Conservation (phyloP, 2,329 filamentous ascomycete species). For the Diaporthe sp. region DNA sequence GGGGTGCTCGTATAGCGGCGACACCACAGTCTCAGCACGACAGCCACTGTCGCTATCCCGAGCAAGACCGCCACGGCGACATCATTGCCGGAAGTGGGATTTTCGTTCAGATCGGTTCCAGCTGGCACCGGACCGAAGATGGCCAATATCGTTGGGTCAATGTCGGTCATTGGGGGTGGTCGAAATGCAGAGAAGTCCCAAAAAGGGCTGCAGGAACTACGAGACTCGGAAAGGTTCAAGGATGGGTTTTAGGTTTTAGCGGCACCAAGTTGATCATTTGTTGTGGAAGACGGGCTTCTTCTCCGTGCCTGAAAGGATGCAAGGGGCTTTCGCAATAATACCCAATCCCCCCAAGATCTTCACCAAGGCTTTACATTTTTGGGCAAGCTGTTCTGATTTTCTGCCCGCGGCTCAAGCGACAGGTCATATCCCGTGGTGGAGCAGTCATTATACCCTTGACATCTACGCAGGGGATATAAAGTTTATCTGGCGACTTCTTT, state of each 20-base stretch:
- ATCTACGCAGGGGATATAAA: background rate
- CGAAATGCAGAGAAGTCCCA: background rate
- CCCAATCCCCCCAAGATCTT: background rate
- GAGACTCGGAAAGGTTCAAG: background rate
- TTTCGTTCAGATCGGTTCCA: background rate
- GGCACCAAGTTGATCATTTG: background rate
- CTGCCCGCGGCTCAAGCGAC: background rate
- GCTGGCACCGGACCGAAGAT: background rate
- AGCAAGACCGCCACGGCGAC: conserved; percentile 10
- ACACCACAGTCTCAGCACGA: background rate
- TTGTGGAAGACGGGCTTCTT: background rate
- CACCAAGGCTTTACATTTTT: background rate
- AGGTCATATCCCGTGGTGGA: background rate
- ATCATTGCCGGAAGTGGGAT: background rate
- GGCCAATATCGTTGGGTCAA: background rate
- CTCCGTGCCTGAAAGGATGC: background rate
- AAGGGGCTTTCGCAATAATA: background rate
- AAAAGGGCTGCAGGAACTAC: background rate
- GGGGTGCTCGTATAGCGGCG: background rate
- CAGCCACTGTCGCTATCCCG: background rate
- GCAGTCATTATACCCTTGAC: background rate
- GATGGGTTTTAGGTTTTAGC: background rate
- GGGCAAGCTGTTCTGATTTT: background rate
- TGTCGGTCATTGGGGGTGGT: background rate
- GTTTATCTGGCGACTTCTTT: background rate